Percentiles rank a stretch among this genome's conserved stretches.
These are phyloP conservation scores for Pyronema omphalodes DNA, from an alignment of 495 filamentous ascomycete species.

Conservation along the genomic window DNA sequence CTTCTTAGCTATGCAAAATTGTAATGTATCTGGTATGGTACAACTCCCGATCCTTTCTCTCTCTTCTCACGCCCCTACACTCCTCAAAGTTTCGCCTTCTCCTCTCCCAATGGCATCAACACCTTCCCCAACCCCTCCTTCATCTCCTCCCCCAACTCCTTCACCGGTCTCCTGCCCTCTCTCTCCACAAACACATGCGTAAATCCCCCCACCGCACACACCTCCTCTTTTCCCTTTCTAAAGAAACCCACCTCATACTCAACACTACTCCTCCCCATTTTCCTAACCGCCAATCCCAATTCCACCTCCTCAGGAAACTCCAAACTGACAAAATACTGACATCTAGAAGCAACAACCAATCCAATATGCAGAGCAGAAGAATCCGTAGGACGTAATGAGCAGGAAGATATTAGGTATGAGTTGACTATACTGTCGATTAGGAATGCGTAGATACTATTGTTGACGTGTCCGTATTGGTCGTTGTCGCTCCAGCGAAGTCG, in stretches of 20 bases:
- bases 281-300: conserved; percentile 62
- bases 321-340: conserved; percentile 70
- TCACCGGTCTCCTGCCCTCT: conserved; percentile 44
- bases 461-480: conserved; percentile 82
- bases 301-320: conserved; percentile 68
- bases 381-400: conserved; percentile 47
- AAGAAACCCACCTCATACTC: conserved; percentile 86
- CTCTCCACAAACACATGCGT: conserved; percentile 78
- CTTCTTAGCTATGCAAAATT: too few species aligned
- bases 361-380: conserved; percentile 44
- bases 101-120: conserved; percentile 2
- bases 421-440: conserved; percentile 84
- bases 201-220: conserved; percentile 76
- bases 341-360: conserved; percentile 66
- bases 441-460: conserved; percentile 68
- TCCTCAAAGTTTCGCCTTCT: neutral
- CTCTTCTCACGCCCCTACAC: too few species aligned
- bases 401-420: conserved; percentile 66
- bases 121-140: conserved; percentile 34
- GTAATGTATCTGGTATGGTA: too few species aligned
- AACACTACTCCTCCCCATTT: conserved; percentile 72
- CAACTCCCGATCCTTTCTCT: too few species aligned
- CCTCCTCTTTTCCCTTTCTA: conserved; percentile 49
- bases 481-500: conserved; percentile 90
- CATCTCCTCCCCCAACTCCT: conserved; percentile 35